These are phyloP conservation scores for Acmispon strigosus DNA, from an alignment of 306 rosid species.

Conservation along the genomic window DNA sequence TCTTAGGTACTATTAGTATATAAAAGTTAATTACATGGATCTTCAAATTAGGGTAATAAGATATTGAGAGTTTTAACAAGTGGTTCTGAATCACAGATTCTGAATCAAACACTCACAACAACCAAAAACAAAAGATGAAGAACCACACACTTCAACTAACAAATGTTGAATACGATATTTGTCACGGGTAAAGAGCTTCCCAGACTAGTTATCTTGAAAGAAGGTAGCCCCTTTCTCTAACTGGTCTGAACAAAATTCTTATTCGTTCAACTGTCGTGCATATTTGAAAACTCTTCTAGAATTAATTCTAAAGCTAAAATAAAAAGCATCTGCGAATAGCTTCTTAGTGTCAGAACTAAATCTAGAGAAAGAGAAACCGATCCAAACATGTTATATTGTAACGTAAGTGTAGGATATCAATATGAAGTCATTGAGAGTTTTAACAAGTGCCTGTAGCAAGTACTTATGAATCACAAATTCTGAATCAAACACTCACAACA, in stretches of 20 bases:
- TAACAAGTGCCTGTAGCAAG: constrained; percentile 3
- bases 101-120: constrained; percentile 17
- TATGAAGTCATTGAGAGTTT: constrained; percentile 9
- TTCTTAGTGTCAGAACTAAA: neutral
- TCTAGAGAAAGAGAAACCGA: too few species aligned
- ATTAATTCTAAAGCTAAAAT: too few species aligned
- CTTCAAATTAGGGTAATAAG: too few species aligned
- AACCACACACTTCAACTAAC: constrained; percentile 26
- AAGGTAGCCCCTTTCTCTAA: neutral
- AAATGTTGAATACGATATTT: constrained; percentile 25
- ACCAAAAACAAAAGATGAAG: constrained; percentile 14
- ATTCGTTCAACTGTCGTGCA: too few species aligned
- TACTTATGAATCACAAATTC: constrained; percentile 16
- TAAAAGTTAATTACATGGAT: too few species aligned
- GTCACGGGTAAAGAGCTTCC: constrained; percentile 15
- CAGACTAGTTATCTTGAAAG: neutral
- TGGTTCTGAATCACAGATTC: constrained; percentile 18
- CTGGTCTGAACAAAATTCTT: too few species aligned
- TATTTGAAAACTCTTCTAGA: too few species aligned
- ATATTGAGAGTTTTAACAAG: neutral
- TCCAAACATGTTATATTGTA: neutral
- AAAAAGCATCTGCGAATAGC: too few species aligned
- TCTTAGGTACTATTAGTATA: too few species aligned
- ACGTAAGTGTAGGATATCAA: neutral
- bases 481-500: constrained; percentile 16